Evolutionary conservation across 345 rosid genomes (phyloP), one percentile per base, ranked within the genome.

Genomic region (Psidium friedrichsthalianum): DNA sequence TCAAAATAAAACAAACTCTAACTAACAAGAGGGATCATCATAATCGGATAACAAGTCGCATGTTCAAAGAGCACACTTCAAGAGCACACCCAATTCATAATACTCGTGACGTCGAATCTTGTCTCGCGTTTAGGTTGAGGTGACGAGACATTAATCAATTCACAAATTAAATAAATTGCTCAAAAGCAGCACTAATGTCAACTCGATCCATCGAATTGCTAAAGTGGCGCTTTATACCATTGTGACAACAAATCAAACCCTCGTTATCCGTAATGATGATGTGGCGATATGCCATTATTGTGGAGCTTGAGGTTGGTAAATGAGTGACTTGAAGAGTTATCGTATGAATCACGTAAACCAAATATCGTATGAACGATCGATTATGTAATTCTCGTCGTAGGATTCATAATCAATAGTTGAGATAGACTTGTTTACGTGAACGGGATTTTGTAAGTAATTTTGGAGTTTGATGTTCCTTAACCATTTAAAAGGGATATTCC

Each of bases 391-490:
- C 21, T 1, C 42, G 2, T 1, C 42, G 2, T 16, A 64, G 36
- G 0, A 64, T 32, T 64, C 12, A 16, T 64, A 64, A 64, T 16
- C 6, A 64, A 16, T 3, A 0, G 9, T 2, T 2, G 76, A 32
- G 22, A 64, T 64, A 2, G 5, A 16, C 12, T 18, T 32, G 18
- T 64, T 22, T 32, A 64, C 12, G 36, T 16, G 21, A 61, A 32
- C 0, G 0, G 0, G 2, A 14, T 27, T 59, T 61, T 27, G 10
- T 8, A 14, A 16, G 78, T 10, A 32, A 32, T 16, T 56, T 4
- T 64, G 6, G 1, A 18, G 24, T 32, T 32, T 32, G 24, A 64
- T 32, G 78, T 16, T 32, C 12, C 24, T 5, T 32, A 64, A 7
- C 47, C 24, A 32, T 64, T 64, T 36, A 4, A 64, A 64, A 64